Base-by-base conservation (phyloP, 208 protist genomes). In the Trypanosoma lewisi region DNA sequence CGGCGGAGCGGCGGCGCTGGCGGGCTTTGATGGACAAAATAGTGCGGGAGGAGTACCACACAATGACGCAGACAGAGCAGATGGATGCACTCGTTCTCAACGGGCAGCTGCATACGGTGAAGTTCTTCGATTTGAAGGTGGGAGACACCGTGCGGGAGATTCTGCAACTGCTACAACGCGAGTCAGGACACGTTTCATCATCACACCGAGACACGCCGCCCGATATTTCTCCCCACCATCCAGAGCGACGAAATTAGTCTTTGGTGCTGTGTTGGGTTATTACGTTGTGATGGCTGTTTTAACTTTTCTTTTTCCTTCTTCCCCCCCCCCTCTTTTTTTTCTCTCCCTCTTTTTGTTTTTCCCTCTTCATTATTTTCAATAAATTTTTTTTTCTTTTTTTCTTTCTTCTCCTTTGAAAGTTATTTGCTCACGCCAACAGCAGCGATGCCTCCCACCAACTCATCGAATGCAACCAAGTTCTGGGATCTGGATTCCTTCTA, bases 61-160 rank as follows among this genome's bases (percentile, higher is more conserved):
- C 66, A 37, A 75, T 95, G 27, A 88, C 76, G 0, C 45, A 60
- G 17, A 68, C 67, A 7, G 85, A 95, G 45, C 59, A 84, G 9
- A 58, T 73, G 51, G 81, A 85, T 54, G 89, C 89, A 2, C 28
- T 74, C 21, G 69, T 80, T 36, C 73, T 95, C 5, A 85, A 92
- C 47, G 56, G 80, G 34, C 85, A 95, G 67, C 75, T 95, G 42
- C 89, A 93, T 74, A 91, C 85, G 11, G 71, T 91, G 21, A 95
- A 95, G 62, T 92, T 95, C 54, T 81, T 92, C 57, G 89, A 95
- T 60, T 48, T 92, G 44, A 92, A 92, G 70, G 71, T 95, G 34
- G 89, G 89, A 21, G 89, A 95, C 61, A 84, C 83, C 19, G 75
- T 91, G 56, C 65, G 80, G 19, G 88, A 94, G 59, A 87, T 94